These are phyloP conservation scores for Agrocybe chaxingu DNA, from an alignment of 768 basidiomycete species.

Conservation along the genomic window DNA sequence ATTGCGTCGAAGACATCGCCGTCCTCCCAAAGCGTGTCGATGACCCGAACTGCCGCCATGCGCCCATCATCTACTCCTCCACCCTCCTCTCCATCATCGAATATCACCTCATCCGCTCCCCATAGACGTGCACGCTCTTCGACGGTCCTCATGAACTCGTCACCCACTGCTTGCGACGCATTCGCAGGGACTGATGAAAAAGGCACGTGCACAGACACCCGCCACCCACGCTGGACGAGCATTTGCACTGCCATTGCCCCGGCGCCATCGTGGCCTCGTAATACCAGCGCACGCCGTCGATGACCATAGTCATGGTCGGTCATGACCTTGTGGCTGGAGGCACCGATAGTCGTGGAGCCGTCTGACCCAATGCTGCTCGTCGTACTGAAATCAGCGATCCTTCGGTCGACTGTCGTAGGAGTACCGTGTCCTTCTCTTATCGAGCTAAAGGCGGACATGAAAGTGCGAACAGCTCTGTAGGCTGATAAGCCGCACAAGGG, in stretches of 20 bases:
- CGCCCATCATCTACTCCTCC: conserved; percentile 35
- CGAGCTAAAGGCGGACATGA: conserved; percentile 45
- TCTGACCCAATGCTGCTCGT: background rate
- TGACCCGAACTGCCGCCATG: conserved; percentile 46
- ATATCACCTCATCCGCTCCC: conserved; percentile 78
- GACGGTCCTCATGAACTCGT: conserved; percentile 39
- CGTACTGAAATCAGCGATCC: background rate
- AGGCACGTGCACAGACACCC: conserved; percentile 68
- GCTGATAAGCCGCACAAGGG: conserved; percentile 81
- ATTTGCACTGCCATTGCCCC: conserved; percentile 80
- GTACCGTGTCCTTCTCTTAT: conserved; percentile 5
- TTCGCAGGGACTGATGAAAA: conserved; percentile 24
- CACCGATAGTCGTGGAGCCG: background rate
- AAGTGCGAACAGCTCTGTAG: conserved; percentile 75
- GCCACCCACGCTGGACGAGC: conserved; percentile 66
- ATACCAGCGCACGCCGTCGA: conserved; percentile 48
- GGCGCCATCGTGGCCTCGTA: conserved; percentile 70
- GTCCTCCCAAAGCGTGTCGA: conserved; percentile 48
- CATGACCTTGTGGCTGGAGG: background rate
- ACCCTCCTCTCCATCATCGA: conserved; percentile 49
- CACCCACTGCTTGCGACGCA: conserved; percentile 20
- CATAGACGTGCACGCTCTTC: conserved; percentile 58
- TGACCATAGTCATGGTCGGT: conserved; percentile 20
- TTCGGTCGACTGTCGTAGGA: conserved; percentile 1
- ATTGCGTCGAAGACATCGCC: conserved; percentile 74